Conservation (phyloP, 2,329 filamentous ascomycete species). For the Fusarium oxysporum region DNA sequence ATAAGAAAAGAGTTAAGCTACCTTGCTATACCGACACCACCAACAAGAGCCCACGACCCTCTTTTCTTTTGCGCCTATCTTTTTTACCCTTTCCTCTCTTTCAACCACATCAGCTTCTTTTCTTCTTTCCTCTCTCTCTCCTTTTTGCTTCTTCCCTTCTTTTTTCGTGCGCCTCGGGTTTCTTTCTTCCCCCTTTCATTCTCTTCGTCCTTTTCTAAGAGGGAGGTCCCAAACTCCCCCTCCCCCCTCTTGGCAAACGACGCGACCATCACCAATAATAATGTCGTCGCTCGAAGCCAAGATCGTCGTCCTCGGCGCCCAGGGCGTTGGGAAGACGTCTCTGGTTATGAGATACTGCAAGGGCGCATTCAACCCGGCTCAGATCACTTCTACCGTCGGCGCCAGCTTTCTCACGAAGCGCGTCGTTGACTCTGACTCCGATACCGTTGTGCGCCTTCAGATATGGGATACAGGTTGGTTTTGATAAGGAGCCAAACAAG, state of each 20-base stretch:
- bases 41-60: constrained; percentile 23
- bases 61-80: constrained; percentile 26
- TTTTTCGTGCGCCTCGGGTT: constrained; percentile 12
- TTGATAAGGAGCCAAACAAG: neutral
- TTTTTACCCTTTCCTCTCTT: neutral
- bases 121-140: constrained; percentile 14
- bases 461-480: constrained; percentile 88
- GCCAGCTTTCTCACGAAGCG: constrained; percentile 84
- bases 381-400: constrained; percentile 78
- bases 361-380: constrained; percentile 74
- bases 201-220: constrained; percentile 3
- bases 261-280: constrained; percentile 23
- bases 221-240: constrained; percentile 8
- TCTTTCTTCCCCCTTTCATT: constrained; percentile 14
- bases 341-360: constrained; percentile 82
- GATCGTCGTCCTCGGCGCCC: constrained; percentile 82
- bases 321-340: constrained; percentile 84
- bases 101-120: constrained; percentile 17
- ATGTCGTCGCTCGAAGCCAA: constrained; percentile 80
- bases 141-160: constrained; percentile 24
- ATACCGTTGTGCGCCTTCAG: constrained; percentile 88
- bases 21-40: constrained; percentile 16
- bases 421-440: constrained; percentile 84
- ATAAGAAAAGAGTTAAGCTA: neutral
- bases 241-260: constrained; percentile 17